A percentile compares a stretch with the other conserved stretches of the same genome.
Evolutionary conservation across 768 basidiomycete genomes (phyloP).

Genomic region (Mrakia blollopis): DNA sequence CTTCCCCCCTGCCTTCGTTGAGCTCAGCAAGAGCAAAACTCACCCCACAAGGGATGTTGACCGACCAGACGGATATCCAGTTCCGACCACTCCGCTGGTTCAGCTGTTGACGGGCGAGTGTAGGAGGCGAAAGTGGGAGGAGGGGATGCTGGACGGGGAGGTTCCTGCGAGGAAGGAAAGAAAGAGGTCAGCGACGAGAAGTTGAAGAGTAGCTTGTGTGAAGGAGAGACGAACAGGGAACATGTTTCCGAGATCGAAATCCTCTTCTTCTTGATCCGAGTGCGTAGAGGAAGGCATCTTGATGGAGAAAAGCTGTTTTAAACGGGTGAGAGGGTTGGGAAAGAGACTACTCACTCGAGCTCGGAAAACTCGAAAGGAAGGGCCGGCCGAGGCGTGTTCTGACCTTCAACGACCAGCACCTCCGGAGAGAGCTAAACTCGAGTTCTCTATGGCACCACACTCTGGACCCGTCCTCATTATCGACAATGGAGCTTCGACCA

Average conservation of each 20-base stretch:
- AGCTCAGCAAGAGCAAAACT: constrained; percentile 45
- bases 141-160: constrained; percentile 37
- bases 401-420: background rate
- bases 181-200: background rate
- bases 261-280: constrained; percentile 28
- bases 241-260: constrained; percentile 32
- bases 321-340: background rate
- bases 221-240: constrained; percentile 35
- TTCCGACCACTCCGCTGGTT: constrained; percentile 41
- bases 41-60: constrained; percentile 39
- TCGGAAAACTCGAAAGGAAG: background rate
- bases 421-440: background rate
- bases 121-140: constrained; percentile 36
- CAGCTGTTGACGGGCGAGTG: constrained; percentile 20
- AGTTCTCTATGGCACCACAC: background rate
- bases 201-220: background rate
- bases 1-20: background rate
- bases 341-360: background rate
- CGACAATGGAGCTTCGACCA: constrained; percentile 79
- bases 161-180: constrained; percentile 32
- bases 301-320: background rate
- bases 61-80: constrained; percentile 69
- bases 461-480: constrained; percentile 57
- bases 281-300: constrained; percentile 37
- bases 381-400: background rate